Conservation (phyloP, 2,329 filamentous ascomycete genomes). For the Trichoderma sp. region DNA sequence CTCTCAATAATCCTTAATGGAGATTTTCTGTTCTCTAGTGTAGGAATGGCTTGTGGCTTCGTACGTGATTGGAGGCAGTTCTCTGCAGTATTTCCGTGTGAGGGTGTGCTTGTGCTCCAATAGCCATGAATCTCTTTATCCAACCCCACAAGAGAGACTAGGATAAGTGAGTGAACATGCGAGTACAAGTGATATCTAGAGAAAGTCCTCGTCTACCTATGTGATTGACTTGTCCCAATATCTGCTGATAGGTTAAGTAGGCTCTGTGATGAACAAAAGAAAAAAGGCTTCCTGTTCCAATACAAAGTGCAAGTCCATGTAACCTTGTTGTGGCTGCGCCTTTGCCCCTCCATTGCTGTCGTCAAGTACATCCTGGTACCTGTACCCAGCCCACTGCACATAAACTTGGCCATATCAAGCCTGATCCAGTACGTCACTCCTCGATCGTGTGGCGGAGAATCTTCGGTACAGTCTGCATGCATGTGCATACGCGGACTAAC, state of each 20-base stretch:
- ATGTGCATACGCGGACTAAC: constrained; percentile 17
- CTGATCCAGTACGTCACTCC: constrained; percentile 10
- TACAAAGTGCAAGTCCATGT: neutral
- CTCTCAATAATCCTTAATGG: neutral
- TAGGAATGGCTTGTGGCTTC: neutral
- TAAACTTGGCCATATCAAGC: neutral
- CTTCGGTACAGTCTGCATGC: constrained; percentile 14
- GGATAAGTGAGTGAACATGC: neutral
- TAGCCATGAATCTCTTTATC: neutral
- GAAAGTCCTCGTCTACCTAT: no score
- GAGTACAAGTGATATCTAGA: neutral
- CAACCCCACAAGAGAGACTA: neutral
- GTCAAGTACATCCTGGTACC: neutral
- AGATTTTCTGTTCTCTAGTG: neutral
- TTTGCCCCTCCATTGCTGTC: neutral
- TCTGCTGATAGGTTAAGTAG: neutral
- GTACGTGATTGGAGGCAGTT: neutral
- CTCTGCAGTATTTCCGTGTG: neutral
- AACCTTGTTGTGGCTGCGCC: neutral
- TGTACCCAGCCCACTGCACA: neutral
- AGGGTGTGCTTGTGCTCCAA: neutral
- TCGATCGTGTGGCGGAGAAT: constrained; percentile 13
- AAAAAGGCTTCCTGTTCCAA: neutral
- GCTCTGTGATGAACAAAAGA: neutral
- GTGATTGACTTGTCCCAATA: neutral